phyloP scores from a whole-genome alignment of 768 basidiomycete species.

The Suillus occidentalis region DNA sequence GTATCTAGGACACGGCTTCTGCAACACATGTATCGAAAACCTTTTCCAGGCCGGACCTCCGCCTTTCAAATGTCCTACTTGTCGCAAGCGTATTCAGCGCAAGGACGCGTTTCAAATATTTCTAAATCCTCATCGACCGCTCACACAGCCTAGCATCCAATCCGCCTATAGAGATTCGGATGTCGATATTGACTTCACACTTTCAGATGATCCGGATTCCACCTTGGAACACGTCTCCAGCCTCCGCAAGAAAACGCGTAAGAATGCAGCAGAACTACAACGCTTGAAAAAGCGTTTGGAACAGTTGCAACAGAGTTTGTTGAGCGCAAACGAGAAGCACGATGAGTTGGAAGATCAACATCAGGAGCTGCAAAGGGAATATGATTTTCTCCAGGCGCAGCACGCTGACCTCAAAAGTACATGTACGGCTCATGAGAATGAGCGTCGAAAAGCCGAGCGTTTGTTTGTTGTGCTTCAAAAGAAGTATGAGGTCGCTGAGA shows the following conservation, averaged over 20 bases:
- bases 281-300: constrained; percentile 1
- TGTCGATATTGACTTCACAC: constrained; percentile 3
- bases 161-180: background rate
- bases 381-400: constrained; percentile 12
- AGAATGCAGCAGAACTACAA: constrained; percentile 1
- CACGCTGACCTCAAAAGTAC: constrained; percentile 11
- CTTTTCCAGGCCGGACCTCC: constrained; percentile 16
- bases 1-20: constrained; percentile 33
- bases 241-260: constrained; percentile 9
- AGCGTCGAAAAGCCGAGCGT: background rate
- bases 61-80: constrained; percentile 26
- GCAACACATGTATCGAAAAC: constrained; percentile 27
- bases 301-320: background rate
- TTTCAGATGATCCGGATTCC: constrained; percentile 1
- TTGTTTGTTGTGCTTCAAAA: background rate
- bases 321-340: background rate
- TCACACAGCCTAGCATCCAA: constrained; percentile 3
- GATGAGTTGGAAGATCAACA: constrained; percentile 5
- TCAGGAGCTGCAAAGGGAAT: constrained; percentile 15
- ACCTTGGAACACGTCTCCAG: background rate
- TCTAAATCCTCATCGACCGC: constrained; percentile 21
- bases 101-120: constrained; percentile 30
- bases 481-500: background rate
- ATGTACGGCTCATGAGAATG: background rate
- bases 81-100: constrained; percentile 28